Conservation (phyloP, 2,329 filamentous ascomycete species). For the Beauveria medogensis region DNA sequence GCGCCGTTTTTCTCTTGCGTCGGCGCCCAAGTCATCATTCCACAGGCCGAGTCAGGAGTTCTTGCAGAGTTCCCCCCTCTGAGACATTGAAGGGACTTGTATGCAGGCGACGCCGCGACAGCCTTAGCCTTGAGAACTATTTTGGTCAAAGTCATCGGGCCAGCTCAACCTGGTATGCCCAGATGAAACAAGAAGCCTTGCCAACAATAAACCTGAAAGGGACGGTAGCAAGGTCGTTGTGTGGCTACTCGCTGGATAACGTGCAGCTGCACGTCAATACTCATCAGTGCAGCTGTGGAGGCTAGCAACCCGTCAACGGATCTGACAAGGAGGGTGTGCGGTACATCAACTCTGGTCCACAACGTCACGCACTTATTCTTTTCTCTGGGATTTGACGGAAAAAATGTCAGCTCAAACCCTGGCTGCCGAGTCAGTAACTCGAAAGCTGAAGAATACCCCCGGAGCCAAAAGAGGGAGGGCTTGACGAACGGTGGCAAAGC, state of each 20-base stretch:
- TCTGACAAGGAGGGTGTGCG: slow-evolving; percentile 5
- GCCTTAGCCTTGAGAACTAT: neutral
- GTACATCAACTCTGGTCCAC: neutral
- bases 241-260: neutral
- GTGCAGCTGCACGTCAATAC: slow-evolving; percentile 9
- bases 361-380: neutral
- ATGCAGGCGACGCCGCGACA: neutral
- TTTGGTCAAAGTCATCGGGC: neutral
- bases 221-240: neutral
- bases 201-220: neutral
- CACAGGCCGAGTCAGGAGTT: neutral
- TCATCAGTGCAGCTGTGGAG: slow-evolving; percentile 1
- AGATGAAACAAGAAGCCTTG: slow-evolving; percentile 2
- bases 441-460: neutral
- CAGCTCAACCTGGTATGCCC: neutral
- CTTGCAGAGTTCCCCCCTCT: neutral
- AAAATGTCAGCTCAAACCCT: neutral
- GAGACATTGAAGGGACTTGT: neutral
- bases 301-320: neutral
- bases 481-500: neutral
- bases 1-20: neutral
- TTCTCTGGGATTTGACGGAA: neutral
- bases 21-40: neutral
- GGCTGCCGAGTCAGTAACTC: neutral
- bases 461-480: neutral